Evolutionary conservation across 73 alveolate genomes (phyloP).

Genomic region (Paramecium caudatum): DNA sequence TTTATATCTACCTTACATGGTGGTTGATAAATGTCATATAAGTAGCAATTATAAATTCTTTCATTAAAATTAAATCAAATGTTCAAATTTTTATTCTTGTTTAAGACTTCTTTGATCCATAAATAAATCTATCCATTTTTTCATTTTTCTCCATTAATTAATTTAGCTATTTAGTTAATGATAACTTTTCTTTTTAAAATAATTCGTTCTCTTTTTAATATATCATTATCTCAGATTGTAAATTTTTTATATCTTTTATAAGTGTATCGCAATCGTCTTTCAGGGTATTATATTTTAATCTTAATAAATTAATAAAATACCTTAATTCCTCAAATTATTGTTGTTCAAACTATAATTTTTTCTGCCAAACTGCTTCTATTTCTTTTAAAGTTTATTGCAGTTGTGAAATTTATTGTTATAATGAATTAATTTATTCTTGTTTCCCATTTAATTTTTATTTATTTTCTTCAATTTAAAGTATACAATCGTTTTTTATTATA

Average conservation of each 20-base stretch:
- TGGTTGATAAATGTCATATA: slow-evolving; percentile 77
- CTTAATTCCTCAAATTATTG: slow-evolving; percentile 29
- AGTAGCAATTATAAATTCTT: neutral
- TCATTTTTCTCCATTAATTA: slow-evolving; percentile 36
- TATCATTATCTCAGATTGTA: neutral
- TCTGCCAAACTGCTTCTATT: neutral
- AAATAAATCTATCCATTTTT: slow-evolving; percentile 48
- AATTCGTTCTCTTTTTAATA: slow-evolving; percentile 16
- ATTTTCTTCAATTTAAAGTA: neutral
- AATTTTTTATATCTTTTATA: slow-evolving; percentile 25
- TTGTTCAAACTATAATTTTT: slow-evolving; percentile 8
- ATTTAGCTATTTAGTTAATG: slow-evolving; percentile 15
- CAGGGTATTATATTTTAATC: neutral
- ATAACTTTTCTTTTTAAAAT: neutral
- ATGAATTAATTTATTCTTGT: neutral
- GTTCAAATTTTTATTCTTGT: slow-evolving; percentile 1
- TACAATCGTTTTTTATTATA: slow-evolving; percentile 13
- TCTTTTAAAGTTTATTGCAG: slow-evolving; percentile 22
- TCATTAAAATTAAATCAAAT: neutral
- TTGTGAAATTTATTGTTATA: neutral
- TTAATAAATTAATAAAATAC: neutral
- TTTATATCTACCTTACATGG: slow-evolving; percentile 97
- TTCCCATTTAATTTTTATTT: neutral
- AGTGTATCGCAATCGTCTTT: slow-evolving; percentile 3
- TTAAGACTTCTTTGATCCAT: slow-evolving; percentile 7